Base-by-base conservation (phyloP, 78 protist species). In the Isochrysis galbana region DNA sequence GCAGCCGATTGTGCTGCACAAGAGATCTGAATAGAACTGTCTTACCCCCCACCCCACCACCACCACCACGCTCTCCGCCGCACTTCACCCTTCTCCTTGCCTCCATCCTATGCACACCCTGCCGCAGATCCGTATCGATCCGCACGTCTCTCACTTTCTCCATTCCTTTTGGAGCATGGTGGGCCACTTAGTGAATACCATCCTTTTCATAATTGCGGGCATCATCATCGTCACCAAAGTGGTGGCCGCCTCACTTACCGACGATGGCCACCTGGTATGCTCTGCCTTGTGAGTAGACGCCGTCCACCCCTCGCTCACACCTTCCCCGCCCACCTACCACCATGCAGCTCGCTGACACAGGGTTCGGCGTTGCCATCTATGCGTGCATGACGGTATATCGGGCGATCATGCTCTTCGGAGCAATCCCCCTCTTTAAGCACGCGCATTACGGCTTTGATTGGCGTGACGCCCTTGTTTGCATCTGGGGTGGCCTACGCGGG, bases 141-240 rank as follows among this genome's bases (percentile, higher is more conserved):
- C 61, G 44, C 23, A 21, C 26, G 10, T 25, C 4, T 29, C 11
- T 69, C 92, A 90, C 87, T 70, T 90, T 41, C 67, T 48, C 34
- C 92, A 93, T 29, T 22, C 45, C 47, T 17, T 94, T 3, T 94
- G 94, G 94, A 1, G 38, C 74, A 45, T 82, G 67, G 0, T 91
- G 19, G 95, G 45, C 17, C 72, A 51, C 87, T 5, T 70, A 29
- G 84, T 55, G 45, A 90, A 94, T 61, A 91, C 96, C 1, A 1
- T 91, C 86, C 86, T 94, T 87, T 94, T 94, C 82, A 46, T 55
- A 42, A 42, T 94, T 69, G 92, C 74, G 19, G 95, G 95, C 78
- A n/a, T 86, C 26, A 38, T 92, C 89, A 14, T 87, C 38, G 86
- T 67, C 34, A 11, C 29, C 34, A 55, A 29, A 5, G 1, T 44